Percentiles rank a stretch among this genome's conserved stretches.
Conservation (phyloP, 129 eudicot species). For the Centaurea solstitialis region DNA sequence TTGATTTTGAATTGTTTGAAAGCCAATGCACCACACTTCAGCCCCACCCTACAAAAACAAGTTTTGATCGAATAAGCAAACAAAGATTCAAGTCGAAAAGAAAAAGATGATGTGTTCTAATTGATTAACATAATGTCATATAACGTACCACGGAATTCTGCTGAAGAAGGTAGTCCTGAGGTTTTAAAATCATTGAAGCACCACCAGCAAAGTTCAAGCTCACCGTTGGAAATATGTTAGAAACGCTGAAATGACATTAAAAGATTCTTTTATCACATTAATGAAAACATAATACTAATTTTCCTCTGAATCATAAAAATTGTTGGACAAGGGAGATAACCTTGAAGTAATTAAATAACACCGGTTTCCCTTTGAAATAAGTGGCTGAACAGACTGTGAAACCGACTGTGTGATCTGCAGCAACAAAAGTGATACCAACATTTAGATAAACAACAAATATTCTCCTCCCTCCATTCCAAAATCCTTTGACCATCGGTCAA, state of each 20-base stretch:
- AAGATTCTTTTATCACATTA: not conserved
- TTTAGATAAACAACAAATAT: not conserved
- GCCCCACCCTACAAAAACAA: constrained; percentile 57
- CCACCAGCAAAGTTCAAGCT: constrained; percentile 92
- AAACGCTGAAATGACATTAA: constrained; percentile 46
- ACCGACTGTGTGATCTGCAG: constrained; percentile 70
- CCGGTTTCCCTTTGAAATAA: constrained; percentile 67
- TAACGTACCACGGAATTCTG: constrained; percentile 73
- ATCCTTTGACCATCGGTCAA: constrained; percentile 8
- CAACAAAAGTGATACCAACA: constrained; percentile 2
- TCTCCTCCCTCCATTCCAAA: not conserved
- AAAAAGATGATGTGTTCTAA: not conserved
- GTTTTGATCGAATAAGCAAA: not conserved
- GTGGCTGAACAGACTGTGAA: constrained; percentile 63
- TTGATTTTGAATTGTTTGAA: constrained; percentile 77
- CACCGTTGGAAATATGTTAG: constrained; percentile 67
- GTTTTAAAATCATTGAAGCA: constrained; percentile 72
- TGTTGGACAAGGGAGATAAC: constrained; percentile 30
- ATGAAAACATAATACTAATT: not conserved
- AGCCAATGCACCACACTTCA: constrained; percentile 91
- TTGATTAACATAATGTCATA: not conserved
- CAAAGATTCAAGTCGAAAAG: not conserved
- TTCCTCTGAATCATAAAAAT: not conserved
- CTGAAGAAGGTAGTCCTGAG: constrained; percentile 92
- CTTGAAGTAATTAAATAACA: constrained; percentile 78